A percentile compares a stretch with the other conserved stretches of the same genome.
These are phyloP conservation scores for Pneumocystis canis DNA, from an alignment of 1,139 yeast genomes.

Conservation along the genomic window DNA sequence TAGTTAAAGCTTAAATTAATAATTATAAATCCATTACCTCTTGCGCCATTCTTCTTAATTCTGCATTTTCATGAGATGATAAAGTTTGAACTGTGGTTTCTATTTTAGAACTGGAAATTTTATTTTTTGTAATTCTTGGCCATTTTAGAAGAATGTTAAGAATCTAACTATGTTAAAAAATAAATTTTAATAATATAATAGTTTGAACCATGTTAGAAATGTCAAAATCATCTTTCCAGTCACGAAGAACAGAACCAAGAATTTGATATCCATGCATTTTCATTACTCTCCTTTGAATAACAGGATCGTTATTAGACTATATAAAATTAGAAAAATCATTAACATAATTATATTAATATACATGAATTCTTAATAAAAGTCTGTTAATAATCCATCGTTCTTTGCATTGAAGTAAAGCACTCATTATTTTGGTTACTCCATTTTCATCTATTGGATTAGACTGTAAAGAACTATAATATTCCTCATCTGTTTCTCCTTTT, in stretches of 20 bases:
- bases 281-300: slow-evolving; percentile 47
- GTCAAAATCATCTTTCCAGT: slow-evolving; percentile 26
- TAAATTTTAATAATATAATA: slow-evolving; percentile 20
- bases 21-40: slow-evolving; percentile 23
- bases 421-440: slow-evolving; percentile 62
- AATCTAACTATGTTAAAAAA: slow-evolving; percentile 1
- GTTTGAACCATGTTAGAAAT: slow-evolving; percentile 25
- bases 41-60: slow-evolving; percentile 18
- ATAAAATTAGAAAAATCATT: not conserved
- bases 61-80: slow-evolving; percentile 20
- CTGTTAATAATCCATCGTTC: slow-evolving; percentile 52
- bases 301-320: slow-evolving; percentile 34
- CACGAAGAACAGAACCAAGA: slow-evolving; percentile 44
- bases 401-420: slow-evolving; percentile 64
- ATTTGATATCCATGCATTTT: slow-evolving; percentile 81
- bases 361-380: slow-evolving; percentile 50
- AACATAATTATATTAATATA: slow-evolving; percentile 12
- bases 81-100: slow-evolving; percentile 47
- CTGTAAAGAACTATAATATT: slow-evolving; percentile 45
- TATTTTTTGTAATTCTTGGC: slow-evolving; percentile 73
- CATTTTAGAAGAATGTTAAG: slow-evolving; percentile 48
- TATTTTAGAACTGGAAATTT: slow-evolving; percentile 64
- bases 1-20: slow-evolving; percentile 23
- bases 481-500: slow-evolving; percentile 39
- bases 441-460: slow-evolving; percentile 37